A percentile compares a stretch with the other conserved stretches of the same genome.
phyloP scores from a whole-genome alignment of 1,139 yeast species.

The Blastobotrys apis region DNA sequence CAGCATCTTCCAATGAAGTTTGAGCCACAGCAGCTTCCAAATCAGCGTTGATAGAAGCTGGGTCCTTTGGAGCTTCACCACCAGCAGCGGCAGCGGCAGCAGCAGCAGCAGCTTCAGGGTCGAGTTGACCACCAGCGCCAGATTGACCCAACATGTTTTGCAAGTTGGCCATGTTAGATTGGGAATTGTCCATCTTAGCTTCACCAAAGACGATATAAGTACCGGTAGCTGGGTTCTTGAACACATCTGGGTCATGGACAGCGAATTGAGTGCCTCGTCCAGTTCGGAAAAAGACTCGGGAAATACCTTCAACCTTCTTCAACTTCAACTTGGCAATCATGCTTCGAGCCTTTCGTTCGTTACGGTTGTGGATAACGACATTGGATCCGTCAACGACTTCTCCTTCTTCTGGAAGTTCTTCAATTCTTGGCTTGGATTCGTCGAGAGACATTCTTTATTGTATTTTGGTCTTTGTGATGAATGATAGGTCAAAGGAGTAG shows the following conservation, averaged over 20 bases:
- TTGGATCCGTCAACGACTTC: conserved; percentile 22
- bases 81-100: conserved; percentile 41
- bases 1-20: conserved; percentile 25
- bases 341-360: conserved; percentile 96
- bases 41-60: conserved; percentile 86
- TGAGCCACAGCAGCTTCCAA: conserved; percentile 75
- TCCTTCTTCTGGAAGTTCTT: conserved; percentile 31
- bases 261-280: conserved; percentile 91
- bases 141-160: conserved; percentile 17
- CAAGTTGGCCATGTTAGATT: conserved; percentile 34
- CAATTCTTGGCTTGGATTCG: conserved; percentile 26
- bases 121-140: conserved; percentile 25
- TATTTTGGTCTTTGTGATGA: too few relatives aligned
- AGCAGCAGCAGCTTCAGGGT: conserved; percentile 23
- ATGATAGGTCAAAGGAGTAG: too few relatives aligned
- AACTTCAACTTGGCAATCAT: conserved; percentile 83
- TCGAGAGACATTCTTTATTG: conserved; percentile 1
- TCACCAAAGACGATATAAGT: conserved; percentile 97
- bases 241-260: conserved; percentile 92
- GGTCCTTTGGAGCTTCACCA: conserved; percentile 46
- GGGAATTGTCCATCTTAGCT: conserved; percentile 83
- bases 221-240: conserved; percentile 84
- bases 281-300: conserved; percentile 95
- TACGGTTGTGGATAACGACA: conserved; percentile 41
- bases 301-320: conserved; percentile 86